phyloP scores from a whole-genome alignment of 2,329 filamentous ascomycete species.

The Fusarium caatingaense region DNA sequence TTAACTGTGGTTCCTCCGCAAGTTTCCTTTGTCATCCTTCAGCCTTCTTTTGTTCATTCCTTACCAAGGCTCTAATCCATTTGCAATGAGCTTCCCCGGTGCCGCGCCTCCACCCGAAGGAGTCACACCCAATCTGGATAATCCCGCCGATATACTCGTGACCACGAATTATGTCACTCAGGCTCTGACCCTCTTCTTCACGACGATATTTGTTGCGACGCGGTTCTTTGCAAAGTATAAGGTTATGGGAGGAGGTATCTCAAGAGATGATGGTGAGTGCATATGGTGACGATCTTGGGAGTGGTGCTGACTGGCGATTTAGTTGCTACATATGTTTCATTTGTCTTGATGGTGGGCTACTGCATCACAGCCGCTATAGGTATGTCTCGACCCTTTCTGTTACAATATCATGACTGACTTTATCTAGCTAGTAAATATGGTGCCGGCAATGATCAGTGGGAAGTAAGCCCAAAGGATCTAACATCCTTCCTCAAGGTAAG shows the following conservation, averaged over 20 bases:
- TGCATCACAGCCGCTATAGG: conserved; percentile 27
- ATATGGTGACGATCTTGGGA: neutral
- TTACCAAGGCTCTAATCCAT: neutral
- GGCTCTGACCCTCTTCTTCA: conserved; percentile 19
- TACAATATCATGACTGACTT: neutral
- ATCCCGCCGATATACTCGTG: conserved; percentile 24
- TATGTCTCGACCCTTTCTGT: neutral
- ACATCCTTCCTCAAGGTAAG: conserved; percentile 52
- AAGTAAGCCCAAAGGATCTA: conserved; percentile 43
- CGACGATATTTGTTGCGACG: conserved; percentile 19
- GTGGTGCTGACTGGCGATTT: neutral
- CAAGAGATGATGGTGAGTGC: conserved; percentile 33
- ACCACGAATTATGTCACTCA: conserved; percentile 36
- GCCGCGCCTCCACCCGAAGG: conserved; percentile 24
- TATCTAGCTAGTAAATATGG: conserved; percentile 20
- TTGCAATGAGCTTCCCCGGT: conserved; percentile 29
- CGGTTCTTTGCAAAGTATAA: conserved; percentile 25
- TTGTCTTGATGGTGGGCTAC: conserved; percentile 34
- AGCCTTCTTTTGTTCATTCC: too few species aligned
- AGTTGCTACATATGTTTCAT: conserved; percentile 35
- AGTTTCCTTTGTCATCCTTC: neutral
- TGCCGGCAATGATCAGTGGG: conserved; percentile 34
- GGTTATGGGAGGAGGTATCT: conserved; percentile 22
- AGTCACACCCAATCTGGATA: conserved; percentile 22
- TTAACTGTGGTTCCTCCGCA: neutral